A percentile compares a stretch with the other conserved stretches of the same genome.
Conservation (phyloP, 202 grass and related monocot species). For the Saccharum hybrid region DNA sequence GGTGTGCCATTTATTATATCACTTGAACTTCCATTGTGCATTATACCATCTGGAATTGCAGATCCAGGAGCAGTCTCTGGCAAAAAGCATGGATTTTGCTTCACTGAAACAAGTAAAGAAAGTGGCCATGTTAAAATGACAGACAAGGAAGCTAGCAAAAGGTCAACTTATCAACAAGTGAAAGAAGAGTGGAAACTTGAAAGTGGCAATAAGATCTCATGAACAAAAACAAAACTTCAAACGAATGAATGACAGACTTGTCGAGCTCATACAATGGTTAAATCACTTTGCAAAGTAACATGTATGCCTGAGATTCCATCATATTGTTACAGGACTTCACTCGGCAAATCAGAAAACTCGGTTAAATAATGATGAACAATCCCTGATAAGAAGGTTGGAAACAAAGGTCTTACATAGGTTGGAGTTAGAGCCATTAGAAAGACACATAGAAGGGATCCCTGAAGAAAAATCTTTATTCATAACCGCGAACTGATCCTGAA, state of each 20-base stretch:
- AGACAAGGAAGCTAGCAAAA: constrained; percentile 3
- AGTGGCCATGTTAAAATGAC: constrained; percentile 28
- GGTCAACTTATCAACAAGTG: background rate
- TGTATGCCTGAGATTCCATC: background rate
- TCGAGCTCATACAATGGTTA: constrained; percentile 15
- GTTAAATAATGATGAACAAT: constrained; percentile 4
- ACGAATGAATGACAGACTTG: background rate
- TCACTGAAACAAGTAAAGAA: constrained; percentile 67
- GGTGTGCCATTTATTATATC: constrained; percentile 57
- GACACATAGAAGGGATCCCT: constrained; percentile 50
- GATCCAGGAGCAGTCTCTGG: constrained; percentile 49
- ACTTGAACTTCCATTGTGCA: constrained; percentile 64
- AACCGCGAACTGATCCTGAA: constrained; percentile 71
- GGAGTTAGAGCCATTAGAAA: constrained; percentile 72
- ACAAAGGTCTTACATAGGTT: constrained; percentile 60
- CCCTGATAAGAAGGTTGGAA: constrained; percentile 30
- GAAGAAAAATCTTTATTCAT: constrained; percentile 77
- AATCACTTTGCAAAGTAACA: constrained; percentile 23
- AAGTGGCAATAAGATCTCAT: constrained; percentile 13
- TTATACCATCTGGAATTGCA: constrained; percentile 57
- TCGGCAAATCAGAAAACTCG: background rate
- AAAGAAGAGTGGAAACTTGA: constrained; percentile 13
- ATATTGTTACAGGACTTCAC: constrained; percentile 1
- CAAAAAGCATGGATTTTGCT: constrained; percentile 72
- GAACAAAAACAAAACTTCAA: constrained; percentile 9